phyloP scores from a whole-genome alignment of 2,329 filamentous ascomycete genomes.

The Parascedosporium putredinis region DNA sequence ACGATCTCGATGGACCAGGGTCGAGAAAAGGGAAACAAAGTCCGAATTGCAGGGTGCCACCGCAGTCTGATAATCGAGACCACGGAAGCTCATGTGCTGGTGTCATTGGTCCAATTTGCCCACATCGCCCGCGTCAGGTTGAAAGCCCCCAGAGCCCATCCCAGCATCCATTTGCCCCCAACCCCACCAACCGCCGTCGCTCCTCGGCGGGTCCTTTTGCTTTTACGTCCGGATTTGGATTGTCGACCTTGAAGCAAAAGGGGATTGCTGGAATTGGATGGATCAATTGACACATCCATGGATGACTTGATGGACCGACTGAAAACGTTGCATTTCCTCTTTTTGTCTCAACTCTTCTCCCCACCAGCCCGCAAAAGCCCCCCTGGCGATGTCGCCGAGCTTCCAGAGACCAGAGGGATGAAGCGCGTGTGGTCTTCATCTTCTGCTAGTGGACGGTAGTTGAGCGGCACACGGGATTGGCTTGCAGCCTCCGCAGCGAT shows the following conservation, averaged over 20 bases:
- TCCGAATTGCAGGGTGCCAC: slow-evolving; percentile 1
- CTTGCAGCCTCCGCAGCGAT: background rate
- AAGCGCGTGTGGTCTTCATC: background rate
- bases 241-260: no score
- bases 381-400: background rate
- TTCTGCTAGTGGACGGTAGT: background rate
- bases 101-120: slow-evolving; percentile 3
- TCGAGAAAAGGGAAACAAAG: background rate
- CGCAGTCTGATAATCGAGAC: background rate
- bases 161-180: no score
- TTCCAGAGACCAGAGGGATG: background rate
- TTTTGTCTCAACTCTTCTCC: background rate
- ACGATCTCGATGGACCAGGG: no score
- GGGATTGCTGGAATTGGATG: background rate
- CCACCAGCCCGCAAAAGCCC: background rate
- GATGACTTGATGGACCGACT: background rate
- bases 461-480: background rate
- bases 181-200: no score
- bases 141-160: background rate
- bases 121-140: no score
- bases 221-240: no score
- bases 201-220: no score
- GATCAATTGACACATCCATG: background rate
- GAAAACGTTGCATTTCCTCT: background rate
- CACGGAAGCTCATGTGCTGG: background rate